Percentiles rank a stretch among this genome's conserved stretches.
phyloP scores from a whole-genome alignment of 2,329 filamentous ascomycete genomes.

The Fusarium pseudonygamai region DNA sequence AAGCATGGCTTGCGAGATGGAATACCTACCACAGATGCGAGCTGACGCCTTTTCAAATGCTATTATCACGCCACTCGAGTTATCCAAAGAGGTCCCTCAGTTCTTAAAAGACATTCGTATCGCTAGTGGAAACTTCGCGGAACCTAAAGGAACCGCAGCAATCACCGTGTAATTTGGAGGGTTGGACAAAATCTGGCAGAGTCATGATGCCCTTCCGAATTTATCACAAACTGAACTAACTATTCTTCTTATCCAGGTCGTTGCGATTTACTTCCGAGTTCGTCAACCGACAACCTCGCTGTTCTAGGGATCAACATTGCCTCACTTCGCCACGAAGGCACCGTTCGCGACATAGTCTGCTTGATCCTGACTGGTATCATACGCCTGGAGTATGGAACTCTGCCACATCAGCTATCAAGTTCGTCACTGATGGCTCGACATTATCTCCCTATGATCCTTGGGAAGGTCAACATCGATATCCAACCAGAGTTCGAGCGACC shows the following conservation, averaged over 20 bases:
- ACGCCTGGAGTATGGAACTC: neutral
- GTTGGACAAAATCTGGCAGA: neutral
- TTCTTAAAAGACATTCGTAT: neutral
- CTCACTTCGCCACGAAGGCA: neutral
- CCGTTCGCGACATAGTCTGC: neutral
- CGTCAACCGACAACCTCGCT: neutral
- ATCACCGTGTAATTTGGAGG: neutral
- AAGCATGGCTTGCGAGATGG: neutral
- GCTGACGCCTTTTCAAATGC: neutral
- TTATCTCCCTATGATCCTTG: neutral
- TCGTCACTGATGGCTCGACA: neutral
- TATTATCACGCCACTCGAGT: neutral
- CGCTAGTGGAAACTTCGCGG: neutral
- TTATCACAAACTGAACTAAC: neutral
- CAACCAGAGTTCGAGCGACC: neutral
- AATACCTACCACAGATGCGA: neutral
- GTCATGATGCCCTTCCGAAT: neutral
- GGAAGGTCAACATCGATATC: neutral
- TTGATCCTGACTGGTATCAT: neutral
- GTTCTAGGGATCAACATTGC: neutral
- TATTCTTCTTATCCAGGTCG: neutral
- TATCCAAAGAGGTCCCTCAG: neutral
- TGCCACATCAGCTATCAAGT: neutral
- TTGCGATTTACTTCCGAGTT: neutral
- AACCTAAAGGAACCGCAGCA: neutral